Percentiles rank a stretch among this genome's conserved stretches.
phyloP scores from a whole-genome alignment of 495 filamentous ascomycete species.

The Parachaetomium inaequale region DNA sequence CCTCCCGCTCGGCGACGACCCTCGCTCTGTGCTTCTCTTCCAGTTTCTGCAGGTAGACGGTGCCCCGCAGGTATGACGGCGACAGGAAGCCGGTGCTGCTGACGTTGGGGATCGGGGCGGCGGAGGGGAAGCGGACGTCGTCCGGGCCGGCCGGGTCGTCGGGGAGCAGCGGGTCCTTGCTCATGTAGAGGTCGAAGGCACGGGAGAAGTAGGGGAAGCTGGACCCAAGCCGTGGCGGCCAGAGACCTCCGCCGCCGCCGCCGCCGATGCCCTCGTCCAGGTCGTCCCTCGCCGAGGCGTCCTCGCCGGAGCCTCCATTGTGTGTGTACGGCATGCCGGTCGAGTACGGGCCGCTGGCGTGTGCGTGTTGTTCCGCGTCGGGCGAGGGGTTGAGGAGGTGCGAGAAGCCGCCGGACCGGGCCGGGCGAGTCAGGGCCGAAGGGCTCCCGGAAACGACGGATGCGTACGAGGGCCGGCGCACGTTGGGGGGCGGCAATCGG shows the following conservation, averaged over 20 bases:
- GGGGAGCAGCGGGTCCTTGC: constrained; percentile 30
- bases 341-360: constrained; percentile 40
- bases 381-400: constrained; percentile 57
- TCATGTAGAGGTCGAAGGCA: constrained; percentile 53
- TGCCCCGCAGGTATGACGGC: constrained; percentile 76
- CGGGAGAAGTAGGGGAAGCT: constrained; percentile 57
- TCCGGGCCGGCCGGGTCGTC: constrained; percentile 12
- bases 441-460: constrained; percentile 69
- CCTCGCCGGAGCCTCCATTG: constrained; percentile 13
- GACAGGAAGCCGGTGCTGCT: constrained; percentile 56
- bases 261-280: neutral
- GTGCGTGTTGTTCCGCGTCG: constrained; percentile 35
- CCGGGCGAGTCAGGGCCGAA: constrained; percentile 43
- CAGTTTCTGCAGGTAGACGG: constrained; percentile 71
- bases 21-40: constrained; percentile 65
- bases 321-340: constrained; percentile 18
- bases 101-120: constrained; percentile 25
- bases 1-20: constrained; percentile 36
- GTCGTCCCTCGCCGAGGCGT: neutral
- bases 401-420: constrained; percentile 55
- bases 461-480: constrained; percentile 65
- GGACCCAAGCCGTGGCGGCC: constrained; percentile 41
- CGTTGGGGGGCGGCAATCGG: constrained; percentile 26
- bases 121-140: constrained; percentile 24
- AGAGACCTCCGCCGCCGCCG: constrained; percentile 10